These are phyloP conservation scores for Fusarium nurragi DNA, from an alignment of 2,329 filamentous ascomycete genomes.

Conservation along the genomic window DNA sequence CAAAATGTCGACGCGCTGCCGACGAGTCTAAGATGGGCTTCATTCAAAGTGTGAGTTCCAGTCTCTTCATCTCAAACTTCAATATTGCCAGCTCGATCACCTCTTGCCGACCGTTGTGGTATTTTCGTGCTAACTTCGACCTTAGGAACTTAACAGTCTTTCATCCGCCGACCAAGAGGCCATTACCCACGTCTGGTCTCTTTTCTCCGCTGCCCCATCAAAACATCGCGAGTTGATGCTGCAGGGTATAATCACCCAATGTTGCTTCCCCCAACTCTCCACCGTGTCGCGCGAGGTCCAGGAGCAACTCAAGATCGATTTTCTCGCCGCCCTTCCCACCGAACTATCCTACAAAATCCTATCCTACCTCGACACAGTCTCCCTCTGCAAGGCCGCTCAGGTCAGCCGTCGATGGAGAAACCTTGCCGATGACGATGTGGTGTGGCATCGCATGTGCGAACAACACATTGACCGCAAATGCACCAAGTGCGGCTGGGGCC, in stretches of 20 bases:
- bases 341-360: slow-evolving; percentile 95
- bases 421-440: slow-evolving; percentile 94
- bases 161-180: slow-evolving; percentile 89
- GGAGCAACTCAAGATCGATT: slow-evolving; percentile 97
- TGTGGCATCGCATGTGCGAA: slow-evolving; percentile 98
- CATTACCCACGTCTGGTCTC: slow-evolving; percentile 96
- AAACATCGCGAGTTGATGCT: slow-evolving; percentile 97
- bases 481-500: slow-evolving; percentile 93
- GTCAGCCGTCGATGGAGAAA: slow-evolving; percentile 89
- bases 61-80: not conserved
- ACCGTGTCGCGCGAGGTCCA: slow-evolving; percentile 90
- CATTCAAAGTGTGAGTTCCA: slow-evolving; percentile 77
- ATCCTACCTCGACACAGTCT: slow-evolving; percentile 90
- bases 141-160: slow-evolving; percentile 80
- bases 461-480: slow-evolving; percentile 96
- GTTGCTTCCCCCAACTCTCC: slow-evolving; percentile 96
- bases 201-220: slow-evolving; percentile 93
- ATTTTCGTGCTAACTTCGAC: not conserved
- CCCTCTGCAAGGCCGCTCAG: slow-evolving; percentile 93
- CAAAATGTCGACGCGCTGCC: slow-evolving; percentile 90
- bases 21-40: slow-evolving; percentile 97
- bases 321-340: slow-evolving; percentile 84
- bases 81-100: not conserved
- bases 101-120: not conserved
- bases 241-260: slow-evolving; percentile 94